These are phyloP conservation scores for Phytophthora ramorum DNA, from an alignment of 352 stramenopile genomes.

Conservation along the genomic window DNA sequence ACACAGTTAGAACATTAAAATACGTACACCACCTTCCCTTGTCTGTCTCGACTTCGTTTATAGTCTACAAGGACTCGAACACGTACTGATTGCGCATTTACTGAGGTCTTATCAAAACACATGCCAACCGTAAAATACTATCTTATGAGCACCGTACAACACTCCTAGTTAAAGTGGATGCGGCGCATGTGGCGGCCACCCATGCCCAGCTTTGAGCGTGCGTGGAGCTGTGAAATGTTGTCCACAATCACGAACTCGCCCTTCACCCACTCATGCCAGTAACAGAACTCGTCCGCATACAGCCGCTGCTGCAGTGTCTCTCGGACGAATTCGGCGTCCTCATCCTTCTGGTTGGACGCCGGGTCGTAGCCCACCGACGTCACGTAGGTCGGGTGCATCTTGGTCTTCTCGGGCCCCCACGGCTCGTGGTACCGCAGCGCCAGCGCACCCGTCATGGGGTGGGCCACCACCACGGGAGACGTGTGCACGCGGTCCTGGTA, in stretches of 20 bases:
- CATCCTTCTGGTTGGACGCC: slow-evolving; percentile 22
- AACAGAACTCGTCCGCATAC: slow-evolving; percentile 22
- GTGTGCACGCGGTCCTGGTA: slow-evolving; percentile 10
- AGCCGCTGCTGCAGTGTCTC: slow-evolving; percentile 21
- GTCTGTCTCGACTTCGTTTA: too few species aligned
- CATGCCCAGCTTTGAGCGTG: slow-evolving; percentile 18
- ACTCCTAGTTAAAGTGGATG: slow-evolving; percentile 34
- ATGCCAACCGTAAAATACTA: background rate
- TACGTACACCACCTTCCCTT: too few species aligned
- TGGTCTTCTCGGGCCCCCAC: slow-evolving; percentile 31
- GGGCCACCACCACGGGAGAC: slow-evolving; percentile 23
- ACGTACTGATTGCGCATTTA: too few species aligned
- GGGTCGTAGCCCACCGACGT: slow-evolving; percentile 24
- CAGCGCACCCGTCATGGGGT: slow-evolving; percentile 24
- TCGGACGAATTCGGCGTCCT: slow-evolving; percentile 21
- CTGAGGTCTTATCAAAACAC: too few species aligned
- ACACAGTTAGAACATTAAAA: too few species aligned
- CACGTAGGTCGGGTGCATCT: slow-evolving; percentile 37
- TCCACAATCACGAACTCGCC: slow-evolving; percentile 32
- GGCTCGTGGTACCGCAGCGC: slow-evolving; percentile 22
- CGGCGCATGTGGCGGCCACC: slow-evolving; percentile 27
- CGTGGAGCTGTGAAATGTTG: slow-evolving; percentile 31
- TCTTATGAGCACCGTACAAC: too few species aligned
- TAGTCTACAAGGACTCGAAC: too few species aligned
- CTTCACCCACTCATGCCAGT: slow-evolving; percentile 30